A percentile compares a stretch with the other conserved stretches of the same genome.
phyloP scores from a whole-genome alignment of 2,329 filamentous ascomycete species.

The Aschersonia sp. region DNA sequence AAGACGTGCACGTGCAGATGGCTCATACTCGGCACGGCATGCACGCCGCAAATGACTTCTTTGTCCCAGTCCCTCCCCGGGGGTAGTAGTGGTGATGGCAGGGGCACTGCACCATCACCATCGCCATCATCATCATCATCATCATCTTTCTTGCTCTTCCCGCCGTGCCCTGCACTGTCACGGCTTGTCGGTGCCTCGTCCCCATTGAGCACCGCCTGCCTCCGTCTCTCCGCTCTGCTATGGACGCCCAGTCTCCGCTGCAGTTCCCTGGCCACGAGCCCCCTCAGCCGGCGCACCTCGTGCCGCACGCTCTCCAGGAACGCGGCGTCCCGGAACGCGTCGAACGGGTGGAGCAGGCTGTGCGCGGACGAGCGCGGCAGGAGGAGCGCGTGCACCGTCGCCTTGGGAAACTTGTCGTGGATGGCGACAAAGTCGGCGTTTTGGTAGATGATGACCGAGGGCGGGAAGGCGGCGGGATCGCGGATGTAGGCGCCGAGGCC shows the following conservation, averaged over 20 bases:
- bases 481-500: slow-evolving; percentile 53
- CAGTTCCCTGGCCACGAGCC: slow-evolving; percentile 60
- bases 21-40: slow-evolving; percentile 81
- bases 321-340: slow-evolving; percentile 53
- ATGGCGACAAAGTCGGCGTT: slow-evolving; percentile 59
- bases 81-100: slow-evolving; percentile 30
- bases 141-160: no score
- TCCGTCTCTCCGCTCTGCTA: slow-evolving; percentile 47
- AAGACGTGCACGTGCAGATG: slow-evolving; percentile 86
- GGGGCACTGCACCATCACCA: no score
- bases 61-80: slow-evolving; percentile 61
- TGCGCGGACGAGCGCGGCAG: slow-evolving; percentile 55
- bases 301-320: slow-evolving; percentile 51
- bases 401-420: slow-evolving; percentile 75
- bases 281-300: slow-evolving; percentile 46
- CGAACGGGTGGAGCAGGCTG: slow-evolving; percentile 56
- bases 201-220: slow-evolving; percentile 52
- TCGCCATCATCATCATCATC: slow-evolving; percentile 9
- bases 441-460: slow-evolving; percentile 49
- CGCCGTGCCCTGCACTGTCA: neutral
- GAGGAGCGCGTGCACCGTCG: slow-evolving; percentile 73
- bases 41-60: slow-evolving; percentile 66
- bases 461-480: slow-evolving; percentile 44
- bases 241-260: slow-evolving; percentile 48
- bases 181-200: slow-evolving; percentile 15